Conservation (phyloP, 2,329 filamentous ascomycete species). For the Reticulascus tulasneorum region DNA sequence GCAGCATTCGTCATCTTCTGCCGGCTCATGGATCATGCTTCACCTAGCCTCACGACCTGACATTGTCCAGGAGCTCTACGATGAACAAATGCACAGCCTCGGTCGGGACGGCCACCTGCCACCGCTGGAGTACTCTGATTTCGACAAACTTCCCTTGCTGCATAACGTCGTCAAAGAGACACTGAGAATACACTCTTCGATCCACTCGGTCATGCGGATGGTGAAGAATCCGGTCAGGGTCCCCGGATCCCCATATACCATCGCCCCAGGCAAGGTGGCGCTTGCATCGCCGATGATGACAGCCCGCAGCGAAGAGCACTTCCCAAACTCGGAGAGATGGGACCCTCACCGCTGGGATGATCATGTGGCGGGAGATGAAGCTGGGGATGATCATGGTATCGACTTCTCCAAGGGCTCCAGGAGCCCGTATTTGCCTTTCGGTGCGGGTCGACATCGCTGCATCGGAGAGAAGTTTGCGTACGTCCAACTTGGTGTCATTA, state of each 20-base stretch:
- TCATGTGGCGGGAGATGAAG: constrained; percentile 8
- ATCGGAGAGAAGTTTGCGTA: constrained; percentile 77
- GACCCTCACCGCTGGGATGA: constrained; percentile 26
- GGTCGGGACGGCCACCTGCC: constrained; percentile 51
- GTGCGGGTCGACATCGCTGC: constrained; percentile 68
- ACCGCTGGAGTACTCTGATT: constrained; percentile 53
- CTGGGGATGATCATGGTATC: constrained; percentile 16
- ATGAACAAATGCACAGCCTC: constrained; percentile 58
- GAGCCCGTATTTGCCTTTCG: constrained; percentile 60
- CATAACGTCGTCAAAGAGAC: constrained; percentile 68
- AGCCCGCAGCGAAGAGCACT: constrained; percentile 52
- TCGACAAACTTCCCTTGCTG: constrained; percentile 59
- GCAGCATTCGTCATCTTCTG: constrained; percentile 75
- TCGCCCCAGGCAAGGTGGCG: constrained; percentile 46
- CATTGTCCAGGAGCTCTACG: constrained; percentile 65
- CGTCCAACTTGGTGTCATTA: constrained; percentile 63
- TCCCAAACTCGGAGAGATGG: constrained; percentile 47
- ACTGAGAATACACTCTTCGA: constrained; percentile 65
- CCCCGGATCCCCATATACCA: constrained; percentile 50
- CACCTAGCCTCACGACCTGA: constrained; percentile 67
- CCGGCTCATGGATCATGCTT: constrained; percentile 74
- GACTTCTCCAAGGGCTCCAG: constrained; percentile 28
- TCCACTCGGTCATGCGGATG: constrained; percentile 70
- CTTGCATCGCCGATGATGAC: constrained; percentile 40
- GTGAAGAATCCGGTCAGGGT: constrained; percentile 64